Base-by-base conservation (phyloP, 768 basidiomycete genomes). In the Cystofilobasidium capitatum region DNA sequence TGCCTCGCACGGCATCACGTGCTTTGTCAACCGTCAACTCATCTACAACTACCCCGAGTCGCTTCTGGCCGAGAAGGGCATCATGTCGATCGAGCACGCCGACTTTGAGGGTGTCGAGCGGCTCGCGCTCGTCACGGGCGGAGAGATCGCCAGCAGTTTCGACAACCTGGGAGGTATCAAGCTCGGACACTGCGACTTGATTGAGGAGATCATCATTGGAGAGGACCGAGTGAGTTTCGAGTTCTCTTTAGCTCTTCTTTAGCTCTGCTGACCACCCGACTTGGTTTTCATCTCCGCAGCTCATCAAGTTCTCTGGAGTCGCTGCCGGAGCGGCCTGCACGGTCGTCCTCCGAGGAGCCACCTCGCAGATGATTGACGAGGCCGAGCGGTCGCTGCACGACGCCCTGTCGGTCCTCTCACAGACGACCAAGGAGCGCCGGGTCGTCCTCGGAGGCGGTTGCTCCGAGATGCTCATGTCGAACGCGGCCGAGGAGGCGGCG, bases 1-100 rank as follows among this genome's bases (percentile, higher is more conserved):
- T 73, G 91, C 92, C 7, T 78, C 88, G 0, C 92, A 96, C 72
- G 94, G 94, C 62, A 90, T 98, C 81, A 98, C 91, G 74, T 87
- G 86, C 78, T 98, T 99, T 77, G 91, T 98, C 70, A 99, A 99
- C 80, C 85, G 96, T 60, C 96, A 99, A 76, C 83, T 99, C 54
- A 90, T 99, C 79, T 99, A 98, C 85, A 98, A 99, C 82, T 98
- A 97, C 76, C 96, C 96, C 49, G 96, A 99, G 77, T 89, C 88
- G 0, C 80, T 99, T 0, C 83, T 99, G n/a, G 82, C 93, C 2
- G 96, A 98, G 76, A 86, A 86, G 70, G 94, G 96, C 64, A 91
- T 98, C 78, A 80, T 97, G 85, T 86, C 86, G 51, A 98, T 98
- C 71, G 96, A 98, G 75, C 96, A 99, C 73, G 96, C 94, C 17